Evolutionary conservation across 176 grass and related monocot species (phyloP).

Genomic region (Poa pratensis): DNA sequence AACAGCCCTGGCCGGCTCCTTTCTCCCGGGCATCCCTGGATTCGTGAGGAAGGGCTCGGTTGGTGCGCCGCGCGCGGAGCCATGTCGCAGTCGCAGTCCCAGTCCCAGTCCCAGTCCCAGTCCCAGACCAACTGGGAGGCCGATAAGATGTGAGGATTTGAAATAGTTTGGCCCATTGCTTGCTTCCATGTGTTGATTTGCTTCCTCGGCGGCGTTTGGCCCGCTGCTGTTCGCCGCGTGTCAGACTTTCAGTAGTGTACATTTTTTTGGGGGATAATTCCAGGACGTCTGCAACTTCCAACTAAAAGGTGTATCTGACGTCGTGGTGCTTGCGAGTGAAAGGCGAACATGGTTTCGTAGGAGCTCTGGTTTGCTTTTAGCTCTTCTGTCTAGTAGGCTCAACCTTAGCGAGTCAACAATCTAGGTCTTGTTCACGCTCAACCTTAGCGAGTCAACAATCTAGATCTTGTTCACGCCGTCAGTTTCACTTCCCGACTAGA

Average conservation of each 20-base stretch:
- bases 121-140: conserved; percentile 51
- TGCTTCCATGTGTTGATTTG: conserved; percentile 10
- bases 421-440: conserved; percentile 23
- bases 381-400: neutral
- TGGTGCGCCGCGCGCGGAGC: neutral
- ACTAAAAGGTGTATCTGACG: conserved; percentile 6
- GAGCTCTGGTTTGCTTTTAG: neutral
- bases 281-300: neutral
- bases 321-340: neutral
- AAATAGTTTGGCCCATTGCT: neutral
- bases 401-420: neutral
- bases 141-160: conserved; percentile 50
- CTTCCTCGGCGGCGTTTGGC: neutral
- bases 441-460: neutral
- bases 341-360: conserved; percentile 6
- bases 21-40: neutral
- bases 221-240: neutral
- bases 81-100: conserved; percentile 40
- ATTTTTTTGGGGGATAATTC: neutral
- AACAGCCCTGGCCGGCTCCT: neutral
- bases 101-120: conserved; percentile 34
- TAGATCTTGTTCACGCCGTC: neutral
- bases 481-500: conserved; percentile 4
- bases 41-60: neutral
- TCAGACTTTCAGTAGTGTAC: neutral